Percentiles rank a stretch among this genome's conserved stretches.
These are phyloP conservation scores for Erythrobasidium hasegawianum DNA, from an alignment of 1,284 basidiomycete genomes.

Conservation along the genomic window DNA sequence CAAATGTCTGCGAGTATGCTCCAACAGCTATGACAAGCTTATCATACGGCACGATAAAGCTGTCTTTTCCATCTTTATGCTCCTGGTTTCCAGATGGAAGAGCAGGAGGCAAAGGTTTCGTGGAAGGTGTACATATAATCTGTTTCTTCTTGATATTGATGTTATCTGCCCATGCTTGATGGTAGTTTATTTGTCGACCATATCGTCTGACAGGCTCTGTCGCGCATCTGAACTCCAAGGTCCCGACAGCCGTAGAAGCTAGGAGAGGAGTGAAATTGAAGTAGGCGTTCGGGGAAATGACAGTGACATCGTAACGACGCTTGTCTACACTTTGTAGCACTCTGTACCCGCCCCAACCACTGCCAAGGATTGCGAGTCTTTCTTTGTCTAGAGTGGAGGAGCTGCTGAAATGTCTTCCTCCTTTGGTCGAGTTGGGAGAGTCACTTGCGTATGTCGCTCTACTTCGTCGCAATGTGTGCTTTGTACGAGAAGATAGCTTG, in stretches of 20 bases:
- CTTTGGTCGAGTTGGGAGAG: no score
- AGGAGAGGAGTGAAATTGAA: constrained; percentile 36
- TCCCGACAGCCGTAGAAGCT: constrained; percentile 60
- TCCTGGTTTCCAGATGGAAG: not conserved
- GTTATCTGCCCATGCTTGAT: constrained; percentile 52
- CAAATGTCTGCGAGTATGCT: constrained; percentile 71
- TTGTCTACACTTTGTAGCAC: constrained; percentile 26
- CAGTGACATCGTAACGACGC: constrained; percentile 33
- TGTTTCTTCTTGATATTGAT: constrained; percentile 62
- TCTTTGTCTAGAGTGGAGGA: no score
- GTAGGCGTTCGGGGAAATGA: constrained; percentile 22
- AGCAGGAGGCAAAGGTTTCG: constrained; percentile 1
- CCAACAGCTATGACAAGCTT: constrained; percentile 80
- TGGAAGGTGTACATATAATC: constrained; percentile 50
- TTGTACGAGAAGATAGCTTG: no score
- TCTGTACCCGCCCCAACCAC: constrained; percentile 32
- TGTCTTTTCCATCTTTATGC: constrained; percentile 19
- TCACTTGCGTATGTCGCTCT: no score
- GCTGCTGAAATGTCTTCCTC: no score
- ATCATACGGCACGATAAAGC: constrained; percentile 57
- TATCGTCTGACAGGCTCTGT: constrained; percentile 66
- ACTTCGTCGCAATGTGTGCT: no score
- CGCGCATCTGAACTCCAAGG: constrained; percentile 72
- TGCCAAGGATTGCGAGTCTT: constrained; percentile 10
- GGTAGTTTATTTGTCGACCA: constrained; percentile 42